phyloP scores from a whole-genome alignment of 192 early-diverging fungal species.

The Coemansia sp. region DNA sequence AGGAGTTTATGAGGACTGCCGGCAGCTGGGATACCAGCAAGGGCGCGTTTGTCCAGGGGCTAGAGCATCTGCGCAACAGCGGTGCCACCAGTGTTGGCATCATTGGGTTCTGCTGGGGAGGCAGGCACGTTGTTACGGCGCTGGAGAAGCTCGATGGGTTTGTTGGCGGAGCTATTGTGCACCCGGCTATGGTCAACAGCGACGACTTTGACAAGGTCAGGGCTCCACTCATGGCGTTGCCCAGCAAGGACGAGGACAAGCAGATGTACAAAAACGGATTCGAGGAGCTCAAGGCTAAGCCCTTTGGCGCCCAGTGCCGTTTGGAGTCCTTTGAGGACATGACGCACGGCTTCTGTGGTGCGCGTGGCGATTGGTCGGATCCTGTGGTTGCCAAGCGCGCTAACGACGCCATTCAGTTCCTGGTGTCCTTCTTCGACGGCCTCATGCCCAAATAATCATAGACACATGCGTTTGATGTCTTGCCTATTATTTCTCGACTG shows the following conservation, averaged over 20 bases:
- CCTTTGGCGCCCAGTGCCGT: slow-evolving; percentile 52
- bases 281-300: slow-evolving; percentile 38
- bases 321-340: slow-evolving; percentile 61
- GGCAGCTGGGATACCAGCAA: slow-evolving; percentile 33
- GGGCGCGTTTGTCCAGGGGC: slow-evolving; percentile 1
- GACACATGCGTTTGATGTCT: not conserved
- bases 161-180: slow-evolving; percentile 57
- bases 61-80: slow-evolving; percentile 31
- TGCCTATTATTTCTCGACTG: not conserved
- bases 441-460: slow-evolving; percentile 15
- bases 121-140: slow-evolving; percentile 55
- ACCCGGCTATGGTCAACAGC: slow-evolving; percentile 60
- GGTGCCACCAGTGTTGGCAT: slow-evolving; percentile 55
- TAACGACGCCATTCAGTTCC: slow-evolving; percentile 56
- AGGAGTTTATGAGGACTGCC: slow-evolving; percentile 32
- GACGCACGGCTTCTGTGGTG: slow-evolving; percentile 59
- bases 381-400: slow-evolving; percentile 49
- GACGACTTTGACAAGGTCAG: slow-evolving; percentile 54
- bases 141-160: slow-evolving; percentile 51
- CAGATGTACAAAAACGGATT: slow-evolving; percentile 28
- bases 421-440: slow-evolving; percentile 51
- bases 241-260: slow-evolving; percentile 61
- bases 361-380: slow-evolving; percentile 57
- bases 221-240: slow-evolving; percentile 61
- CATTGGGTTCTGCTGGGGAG: slow-evolving; percentile 75